Percentiles rank a stretch among this genome's conserved stretches.
Evolutionary conservation across 1,139 yeast genomes (phyloP).

Genomic region (Zygotorulaspora mrakii): DNA sequence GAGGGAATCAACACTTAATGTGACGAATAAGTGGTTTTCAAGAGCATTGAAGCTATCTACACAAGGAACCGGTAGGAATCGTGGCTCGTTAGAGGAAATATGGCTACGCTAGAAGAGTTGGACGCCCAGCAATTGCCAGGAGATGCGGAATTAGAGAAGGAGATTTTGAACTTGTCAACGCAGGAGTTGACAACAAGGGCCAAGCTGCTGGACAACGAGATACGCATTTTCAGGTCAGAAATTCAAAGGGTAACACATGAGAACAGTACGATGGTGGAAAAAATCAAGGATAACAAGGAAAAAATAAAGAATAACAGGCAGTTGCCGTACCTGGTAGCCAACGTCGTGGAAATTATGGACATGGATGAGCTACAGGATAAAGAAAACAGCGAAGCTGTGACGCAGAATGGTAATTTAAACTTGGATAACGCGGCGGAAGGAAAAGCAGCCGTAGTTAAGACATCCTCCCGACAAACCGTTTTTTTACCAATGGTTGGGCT

Average conservation of each 20-base stretch:
- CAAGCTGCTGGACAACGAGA: conserved; percentile 86
- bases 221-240: conserved; percentile 92
- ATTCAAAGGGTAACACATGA: conserved; percentile 88
- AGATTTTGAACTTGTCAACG: conserved; percentile 72
- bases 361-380: conserved; percentile 79
- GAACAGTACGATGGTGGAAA: conserved; percentile 85
- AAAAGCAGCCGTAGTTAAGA: conserved; percentile 96
- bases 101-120: conserved; percentile 70
- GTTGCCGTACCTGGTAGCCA: conserved; percentile 95
- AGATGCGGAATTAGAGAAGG: conserved; percentile 66
- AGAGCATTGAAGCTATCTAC: no score
- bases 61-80: neutral
- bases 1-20: neutral
- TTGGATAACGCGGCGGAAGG: conserved; percentile 89
- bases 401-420: conserved; percentile 95
- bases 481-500: conserved; percentile 93
- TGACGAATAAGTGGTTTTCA: no score
- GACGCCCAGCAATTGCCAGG: conserved; percentile 47
- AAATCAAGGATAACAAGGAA: conserved; percentile 93
- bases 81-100: conserved; percentile 25
- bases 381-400: conserved; percentile 48
- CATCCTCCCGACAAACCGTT: conserved; percentile 96
- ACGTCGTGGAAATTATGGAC: conserved; percentile 90
- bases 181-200: conserved; percentile 84
- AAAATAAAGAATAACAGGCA: conserved; percentile 94